Evolutionary conservation across 345 rosid genomes (phyloP).

Genomic region (Acer negundo): DNA sequence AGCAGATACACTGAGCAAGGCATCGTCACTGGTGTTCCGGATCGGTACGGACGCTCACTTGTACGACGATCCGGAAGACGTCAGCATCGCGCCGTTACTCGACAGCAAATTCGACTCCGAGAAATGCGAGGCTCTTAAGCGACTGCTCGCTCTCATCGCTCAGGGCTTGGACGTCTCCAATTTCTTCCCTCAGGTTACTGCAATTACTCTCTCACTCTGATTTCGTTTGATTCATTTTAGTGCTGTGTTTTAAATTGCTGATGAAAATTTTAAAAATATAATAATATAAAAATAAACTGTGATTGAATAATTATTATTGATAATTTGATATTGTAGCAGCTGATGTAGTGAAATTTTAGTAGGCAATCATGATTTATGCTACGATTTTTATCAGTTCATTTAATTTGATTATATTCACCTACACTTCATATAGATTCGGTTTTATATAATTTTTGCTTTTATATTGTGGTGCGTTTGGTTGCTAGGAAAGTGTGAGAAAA

Average conservation of each 20-base stretch:
- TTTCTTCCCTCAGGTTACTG: conserved; percentile 89
- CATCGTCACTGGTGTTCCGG: conserved; percentile 81
- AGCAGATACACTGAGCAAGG: conserved; percentile 85
- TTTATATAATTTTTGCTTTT: not conserved
- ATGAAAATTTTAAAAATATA: not conserved
- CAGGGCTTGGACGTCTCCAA: conserved; percentile 97
- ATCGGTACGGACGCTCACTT: conserved; percentile 97
- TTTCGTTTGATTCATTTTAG: not conserved
- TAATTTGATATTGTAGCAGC: no score
- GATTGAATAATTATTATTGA: not conserved
- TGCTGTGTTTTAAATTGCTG: conserved; percentile 12
- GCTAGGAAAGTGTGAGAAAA: no score
- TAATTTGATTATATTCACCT: no score
- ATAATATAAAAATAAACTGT: not conserved
- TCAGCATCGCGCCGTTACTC: conserved; percentile 74
- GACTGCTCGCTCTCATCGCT: conserved; percentile 89
- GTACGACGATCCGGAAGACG: conserved; percentile 96
- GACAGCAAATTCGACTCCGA: conserved; percentile 94
- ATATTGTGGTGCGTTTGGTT: no score
- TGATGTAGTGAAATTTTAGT: no score
- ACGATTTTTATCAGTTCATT: no score
- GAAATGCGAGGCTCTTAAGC: conserved; percentile 95
- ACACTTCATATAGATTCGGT: no score
- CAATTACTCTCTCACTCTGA: not conserved
- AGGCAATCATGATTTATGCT: no score